Conservation (phyloP, 208 protist species). For the Leishmania braziliensis region DNA sequence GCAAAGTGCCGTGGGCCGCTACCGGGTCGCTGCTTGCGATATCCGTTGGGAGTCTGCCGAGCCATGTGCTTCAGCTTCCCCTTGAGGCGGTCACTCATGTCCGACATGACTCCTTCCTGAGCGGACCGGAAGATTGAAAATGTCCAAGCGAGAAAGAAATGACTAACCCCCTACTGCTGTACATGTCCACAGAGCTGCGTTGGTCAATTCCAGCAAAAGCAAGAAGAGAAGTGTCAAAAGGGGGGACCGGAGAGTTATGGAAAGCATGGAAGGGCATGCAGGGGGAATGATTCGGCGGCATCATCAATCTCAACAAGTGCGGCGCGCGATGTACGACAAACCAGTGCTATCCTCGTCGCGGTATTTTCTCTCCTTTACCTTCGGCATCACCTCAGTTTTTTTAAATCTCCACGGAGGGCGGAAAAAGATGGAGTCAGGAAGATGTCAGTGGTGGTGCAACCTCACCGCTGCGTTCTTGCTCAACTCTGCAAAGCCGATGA, state of each 20-base stretch:
- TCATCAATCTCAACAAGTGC: not conserved
- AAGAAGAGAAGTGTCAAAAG: not conserved
- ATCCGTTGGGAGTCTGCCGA: constrained; percentile 47
- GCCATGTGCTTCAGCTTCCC: constrained; percentile 57
- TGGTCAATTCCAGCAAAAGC: not conserved
- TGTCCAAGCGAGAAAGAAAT: not conserved
- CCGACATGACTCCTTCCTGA: constrained; percentile 27
- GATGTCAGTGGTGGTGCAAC: not conserved
- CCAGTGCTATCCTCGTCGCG: not conserved
- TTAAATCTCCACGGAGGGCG: not conserved
- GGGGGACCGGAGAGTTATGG: not conserved
- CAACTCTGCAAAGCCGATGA: not conserved
- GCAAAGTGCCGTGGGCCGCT: constrained; percentile 26
- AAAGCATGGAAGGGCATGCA: not conserved
- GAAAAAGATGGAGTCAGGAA: not conserved
- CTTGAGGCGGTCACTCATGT: constrained; percentile 65
- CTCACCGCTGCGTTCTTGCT: not conserved
- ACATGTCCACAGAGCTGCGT: not conserved
- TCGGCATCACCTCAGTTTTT: not conserved
- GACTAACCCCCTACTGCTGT: not conserved
- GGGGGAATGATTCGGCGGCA: not conserved
- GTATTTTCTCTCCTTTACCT: not conserved
- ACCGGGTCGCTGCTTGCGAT: constrained; percentile 33
- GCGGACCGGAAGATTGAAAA: not conserved
- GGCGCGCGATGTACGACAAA: not conserved